Conservation (phyloP, 805 yeast species). For the Lachancea cidri region DNA sequence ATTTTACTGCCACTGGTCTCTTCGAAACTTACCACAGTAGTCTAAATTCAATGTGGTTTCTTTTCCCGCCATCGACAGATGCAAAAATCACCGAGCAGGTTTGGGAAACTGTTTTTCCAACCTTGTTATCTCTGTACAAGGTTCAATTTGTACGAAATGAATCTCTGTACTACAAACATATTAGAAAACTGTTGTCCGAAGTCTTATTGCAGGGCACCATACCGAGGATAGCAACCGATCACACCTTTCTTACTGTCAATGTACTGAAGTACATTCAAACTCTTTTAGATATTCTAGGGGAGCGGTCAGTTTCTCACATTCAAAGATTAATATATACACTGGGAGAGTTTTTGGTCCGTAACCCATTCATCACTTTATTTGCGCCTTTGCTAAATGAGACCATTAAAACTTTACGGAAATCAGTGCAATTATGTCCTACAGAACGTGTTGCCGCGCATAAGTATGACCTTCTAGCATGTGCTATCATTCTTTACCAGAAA, state of each 20-base stretch:
- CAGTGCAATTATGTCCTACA: conserved; percentile 13
- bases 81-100: conserved; percentile 14
- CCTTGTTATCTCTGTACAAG: conserved; percentile 18
- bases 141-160: conserved; percentile 11
- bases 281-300: conserved; percentile 8
- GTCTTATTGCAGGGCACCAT: conserved; percentile 22
- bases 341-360: conserved; percentile 27
- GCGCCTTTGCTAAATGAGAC: conserved; percentile 13
- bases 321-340: conserved; percentile 24
- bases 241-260: conserved; percentile 17
- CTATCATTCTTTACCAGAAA: conserved; percentile 20
- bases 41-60: conserved; percentile 23
- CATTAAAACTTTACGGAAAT: conserved; percentile 8
- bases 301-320: conserved; percentile 13
- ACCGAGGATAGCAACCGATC: conserved; percentile 22
- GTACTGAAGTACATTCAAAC: conserved; percentile 7
- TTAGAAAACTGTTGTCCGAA: conserved; percentile 21
- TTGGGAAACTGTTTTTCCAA: conserved; percentile 20
- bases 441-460: conserved; percentile 22
- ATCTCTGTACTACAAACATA: conserved; percentile 6
- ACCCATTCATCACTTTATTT: conserved; percentile 25
- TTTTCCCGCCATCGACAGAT: conserved; percentile 25
- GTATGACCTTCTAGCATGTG: conserved; percentile 23
- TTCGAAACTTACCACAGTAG: conserved; percentile 23
- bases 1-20: conserved; percentile 23